Evolutionary conservation across 192 early-diverging fungal species (phyloP).

Genomic region (Entophlyctis luteolus): DNA sequence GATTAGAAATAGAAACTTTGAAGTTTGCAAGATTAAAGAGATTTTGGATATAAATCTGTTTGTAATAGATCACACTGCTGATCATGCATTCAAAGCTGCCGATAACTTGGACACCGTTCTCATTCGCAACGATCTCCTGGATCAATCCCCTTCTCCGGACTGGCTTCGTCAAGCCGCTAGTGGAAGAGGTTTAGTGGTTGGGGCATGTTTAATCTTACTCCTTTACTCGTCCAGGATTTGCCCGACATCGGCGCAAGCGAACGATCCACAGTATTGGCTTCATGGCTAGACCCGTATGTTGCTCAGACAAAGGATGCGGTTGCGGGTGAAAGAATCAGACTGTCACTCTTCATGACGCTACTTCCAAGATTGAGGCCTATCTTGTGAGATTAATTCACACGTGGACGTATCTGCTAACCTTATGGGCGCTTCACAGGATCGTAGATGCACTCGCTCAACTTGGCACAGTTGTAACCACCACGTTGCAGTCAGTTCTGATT

Average conservation of each 20-base stretch:
- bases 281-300: constrained; percentile 3
- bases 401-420: not conserved
- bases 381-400: too few species aligned
- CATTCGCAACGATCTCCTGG: constrained; percentile 11
- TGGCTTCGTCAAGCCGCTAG: not conserved
- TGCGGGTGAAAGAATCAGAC: not conserved
- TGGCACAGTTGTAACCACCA: not conserved
- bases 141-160: not conserved
- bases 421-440: not conserved
- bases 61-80: too few species aligned
- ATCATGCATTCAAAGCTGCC: too few species aligned
- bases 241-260: not conserved
- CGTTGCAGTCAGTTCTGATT: not conserved
- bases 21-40: too few species aligned
- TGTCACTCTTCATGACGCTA: not conserved
- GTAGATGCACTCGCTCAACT: not conserved
- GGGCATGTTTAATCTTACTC: not conserved
- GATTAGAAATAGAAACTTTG: too few species aligned
- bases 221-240: not conserved
- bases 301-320: not conserved
- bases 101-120: not conserved
- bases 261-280: not conserved
- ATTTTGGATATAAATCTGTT: too few species aligned
- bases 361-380: not conserved
- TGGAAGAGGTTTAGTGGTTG: not conserved